These are phyloP conservation scores for Neopestalotiopsis sp. DNA, from an alignment of 2,329 filamentous ascomycete species.

Conservation along the genomic window DNA sequence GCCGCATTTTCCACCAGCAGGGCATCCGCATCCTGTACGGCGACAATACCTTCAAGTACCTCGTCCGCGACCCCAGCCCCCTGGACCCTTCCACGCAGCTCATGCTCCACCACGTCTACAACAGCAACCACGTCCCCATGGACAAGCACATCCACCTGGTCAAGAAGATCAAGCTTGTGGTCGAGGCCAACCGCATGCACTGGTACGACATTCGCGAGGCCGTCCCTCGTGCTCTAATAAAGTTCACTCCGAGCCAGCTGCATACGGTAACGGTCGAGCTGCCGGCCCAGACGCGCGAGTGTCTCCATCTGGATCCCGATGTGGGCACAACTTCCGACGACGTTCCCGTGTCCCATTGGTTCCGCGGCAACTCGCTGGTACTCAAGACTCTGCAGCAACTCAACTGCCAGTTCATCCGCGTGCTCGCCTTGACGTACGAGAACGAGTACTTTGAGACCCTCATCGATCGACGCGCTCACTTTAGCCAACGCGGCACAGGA, in stretches of 20 bases:
- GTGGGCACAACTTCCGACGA: background rate
- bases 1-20: slow-evolving; percentile 40
- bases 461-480: slow-evolving; percentile 28
- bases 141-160: slow-evolving; percentile 44
- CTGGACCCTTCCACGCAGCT: slow-evolving; percentile 18
- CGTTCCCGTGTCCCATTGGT: slow-evolving; percentile 43
- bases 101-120: slow-evolving; percentile 34
- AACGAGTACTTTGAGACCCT: slow-evolving; percentile 22
- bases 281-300: slow-evolving; percentile 30
- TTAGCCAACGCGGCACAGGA: slow-evolving; percentile 21
- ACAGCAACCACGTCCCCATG: slow-evolving; percentile 36
- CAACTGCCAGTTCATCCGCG: slow-evolving; percentile 39
- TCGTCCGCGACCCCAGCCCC: slow-evolving; percentile 43
- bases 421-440: slow-evolving; percentile 38
- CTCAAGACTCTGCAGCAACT: slow-evolving; percentile 37
- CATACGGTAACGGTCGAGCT: slow-evolving; percentile 49
- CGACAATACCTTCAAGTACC: slow-evolving; percentile 52
- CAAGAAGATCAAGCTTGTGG: slow-evolving; percentile 46
- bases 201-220: slow-evolving; percentile 25
- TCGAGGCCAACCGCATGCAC: slow-evolving; percentile 46
- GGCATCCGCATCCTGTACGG: slow-evolving; percentile 50
- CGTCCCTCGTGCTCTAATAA: slow-evolving; percentile 42
- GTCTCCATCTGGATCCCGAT: slow-evolving; percentile 15
- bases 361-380: slow-evolving; percentile 29
- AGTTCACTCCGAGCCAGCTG: slow-evolving; percentile 42